These are phyloP conservation scores for Penicillium sp. DNA, from an alignment of 2,329 filamentous ascomycete genomes.

Conservation along the genomic window DNA sequence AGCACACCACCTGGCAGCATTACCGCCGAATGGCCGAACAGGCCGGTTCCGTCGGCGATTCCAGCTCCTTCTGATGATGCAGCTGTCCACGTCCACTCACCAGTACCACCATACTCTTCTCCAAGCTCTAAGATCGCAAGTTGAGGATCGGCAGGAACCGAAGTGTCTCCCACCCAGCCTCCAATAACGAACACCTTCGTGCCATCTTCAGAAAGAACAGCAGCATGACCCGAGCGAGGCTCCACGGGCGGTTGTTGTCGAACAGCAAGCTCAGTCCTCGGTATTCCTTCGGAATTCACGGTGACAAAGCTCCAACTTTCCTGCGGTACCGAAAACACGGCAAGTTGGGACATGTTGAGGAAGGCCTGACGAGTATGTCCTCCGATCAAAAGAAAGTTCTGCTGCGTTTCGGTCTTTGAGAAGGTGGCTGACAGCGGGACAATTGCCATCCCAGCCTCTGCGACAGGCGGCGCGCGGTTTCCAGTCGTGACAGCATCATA, in stretches of 20 bases:
- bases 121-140: constrained; percentile 73
- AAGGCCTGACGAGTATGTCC: constrained; percentile 82
- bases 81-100: constrained; percentile 46
- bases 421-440: constrained; percentile 70
- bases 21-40: constrained; percentile 61
- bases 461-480: constrained; percentile 63
- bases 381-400: constrained; percentile 76
- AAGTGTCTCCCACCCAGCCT: constrained; percentile 85
- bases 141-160: constrained; percentile 74
- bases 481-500: constrained; percentile 42
- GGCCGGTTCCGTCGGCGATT: constrained; percentile 45
- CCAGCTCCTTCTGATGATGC: constrained; percentile 41
- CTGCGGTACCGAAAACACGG: constrained; percentile 81
- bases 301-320: constrained; percentile 80
- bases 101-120: constrained; percentile 61
- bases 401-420: constrained; percentile 64
- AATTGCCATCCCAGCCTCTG: constrained; percentile 83
- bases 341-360: constrained; percentile 90
- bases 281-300: constrained; percentile 50
- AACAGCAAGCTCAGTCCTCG: constrained; percentile 57
- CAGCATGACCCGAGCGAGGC: constrained; percentile 83
- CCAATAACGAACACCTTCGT: constrained; percentile 74
- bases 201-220: constrained; percentile 76
- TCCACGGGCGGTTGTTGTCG: constrained; percentile 58
- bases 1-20: constrained; percentile 62